These are phyloP conservation scores for Tribonema minus DNA, from an alignment of 108 stramenopile genomes.

Conservation along the genomic window DNA sequence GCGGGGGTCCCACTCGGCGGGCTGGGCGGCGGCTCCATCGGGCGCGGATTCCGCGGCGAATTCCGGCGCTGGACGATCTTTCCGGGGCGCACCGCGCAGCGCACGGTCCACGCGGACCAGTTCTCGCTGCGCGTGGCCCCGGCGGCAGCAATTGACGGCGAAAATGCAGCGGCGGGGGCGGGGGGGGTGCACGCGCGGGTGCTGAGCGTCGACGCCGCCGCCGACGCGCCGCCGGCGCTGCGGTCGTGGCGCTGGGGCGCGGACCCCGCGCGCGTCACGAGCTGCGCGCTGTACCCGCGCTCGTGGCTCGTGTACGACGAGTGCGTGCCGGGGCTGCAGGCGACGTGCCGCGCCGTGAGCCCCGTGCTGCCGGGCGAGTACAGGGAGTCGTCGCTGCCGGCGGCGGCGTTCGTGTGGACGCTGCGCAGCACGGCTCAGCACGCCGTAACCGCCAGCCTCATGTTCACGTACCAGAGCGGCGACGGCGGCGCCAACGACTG, in stretches of 20 bases:
- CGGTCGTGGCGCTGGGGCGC: background rate
- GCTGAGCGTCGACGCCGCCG: background rate
- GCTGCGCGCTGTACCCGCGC: conserved; percentile 39
- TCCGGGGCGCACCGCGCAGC: conserved; percentile 45
- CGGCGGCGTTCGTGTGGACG: conserved; percentile 28
- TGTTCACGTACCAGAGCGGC: conserved; percentile 46
- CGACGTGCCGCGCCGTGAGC: conserved; percentile 10
- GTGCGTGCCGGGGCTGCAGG: conserved; percentile 4
- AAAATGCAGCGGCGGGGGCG: too few relatives aligned
- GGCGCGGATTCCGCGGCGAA: conserved; percentile 46
- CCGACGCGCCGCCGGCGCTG: background rate
- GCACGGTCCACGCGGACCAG: background rate
- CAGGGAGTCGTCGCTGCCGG: conserved; percentile 37
- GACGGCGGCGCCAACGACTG: conserved; percentile 1
- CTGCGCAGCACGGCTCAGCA: conserved; percentile 3
- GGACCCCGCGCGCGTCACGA: conserved; percentile 6
- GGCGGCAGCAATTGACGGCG: too few relatives aligned
- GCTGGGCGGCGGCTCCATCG: conserved; percentile 44
- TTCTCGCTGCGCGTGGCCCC: background rate
- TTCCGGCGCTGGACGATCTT: conserved; percentile 45
- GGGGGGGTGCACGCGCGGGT: background rate
- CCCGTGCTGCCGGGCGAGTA: conserved; percentile 46
- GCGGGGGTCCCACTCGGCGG: conserved; percentile 48
- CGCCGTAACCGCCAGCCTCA: conserved; percentile 22
- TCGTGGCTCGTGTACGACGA: conserved; percentile 42